Evolutionary conservation across 192 early-diverging fungal species (phyloP).

Genomic region (Umbelopsis isabellina): DNA sequence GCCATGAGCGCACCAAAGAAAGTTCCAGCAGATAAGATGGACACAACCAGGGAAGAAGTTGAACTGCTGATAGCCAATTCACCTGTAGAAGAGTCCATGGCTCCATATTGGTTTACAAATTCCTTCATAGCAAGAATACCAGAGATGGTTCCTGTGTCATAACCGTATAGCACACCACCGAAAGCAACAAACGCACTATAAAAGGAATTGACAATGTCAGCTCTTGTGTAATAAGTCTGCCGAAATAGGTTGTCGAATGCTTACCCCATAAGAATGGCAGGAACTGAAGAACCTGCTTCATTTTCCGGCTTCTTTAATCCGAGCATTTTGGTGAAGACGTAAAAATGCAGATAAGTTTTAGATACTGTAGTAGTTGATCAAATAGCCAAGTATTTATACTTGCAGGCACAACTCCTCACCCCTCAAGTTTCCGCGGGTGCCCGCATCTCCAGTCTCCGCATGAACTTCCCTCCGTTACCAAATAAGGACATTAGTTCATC

Average conservation of each 20-base stretch:
- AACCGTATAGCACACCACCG: conserved; percentile 49
- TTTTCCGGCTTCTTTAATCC: conserved; percentile 23
- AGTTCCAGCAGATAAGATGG: conserved; percentile 42
- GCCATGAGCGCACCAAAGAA: conserved; percentile 41
- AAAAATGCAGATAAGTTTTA: not conserved
- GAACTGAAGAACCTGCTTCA: conserved; percentile 18
- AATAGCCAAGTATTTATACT: not conserved
- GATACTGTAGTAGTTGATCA: no score
- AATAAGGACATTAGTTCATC: conserved; percentile 7
- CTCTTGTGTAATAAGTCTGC: not conserved
- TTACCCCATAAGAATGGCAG: conserved; percentile 22
- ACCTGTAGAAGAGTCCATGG: conserved; percentile 10
- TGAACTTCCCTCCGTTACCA: not conserved
- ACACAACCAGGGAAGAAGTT: conserved; percentile 32
- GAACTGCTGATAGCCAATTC: conserved; percentile 24
- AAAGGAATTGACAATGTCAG: not conserved
- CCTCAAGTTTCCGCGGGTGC: not conserved
- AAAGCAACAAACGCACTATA: conserved; percentile 31
- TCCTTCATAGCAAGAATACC: conserved; percentile 19
- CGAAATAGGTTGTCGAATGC: not conserved
- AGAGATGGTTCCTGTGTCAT: conserved; percentile 47
- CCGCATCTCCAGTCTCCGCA: not conserved
- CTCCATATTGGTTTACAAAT: not conserved
- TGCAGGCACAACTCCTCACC: not conserved
- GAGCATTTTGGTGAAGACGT: not conserved